A percentile compares a stretch with the other conserved stretches of the same genome.
Evolutionary conservation across 202 grass and related monocot species (phyloP).

Genomic region (Hordeum pubiflorum): DNA sequence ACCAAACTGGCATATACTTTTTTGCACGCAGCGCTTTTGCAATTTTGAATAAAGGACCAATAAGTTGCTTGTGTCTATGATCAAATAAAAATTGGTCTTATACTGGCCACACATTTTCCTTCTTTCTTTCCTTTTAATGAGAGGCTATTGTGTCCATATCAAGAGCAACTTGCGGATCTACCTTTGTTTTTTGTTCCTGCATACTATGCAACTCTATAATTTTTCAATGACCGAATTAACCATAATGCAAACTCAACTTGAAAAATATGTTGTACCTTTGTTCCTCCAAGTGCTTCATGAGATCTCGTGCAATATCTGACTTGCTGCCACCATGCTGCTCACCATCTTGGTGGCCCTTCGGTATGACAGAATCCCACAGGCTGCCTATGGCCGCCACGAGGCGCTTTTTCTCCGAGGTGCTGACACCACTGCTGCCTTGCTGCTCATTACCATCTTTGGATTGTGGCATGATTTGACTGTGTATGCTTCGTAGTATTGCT

Average conservation of each 20-base stretch:
- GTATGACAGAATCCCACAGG: neutral
- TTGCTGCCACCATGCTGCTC: neutral
- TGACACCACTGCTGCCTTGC: neutral
- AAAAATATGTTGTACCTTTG: neutral
- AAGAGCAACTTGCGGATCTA: no score
- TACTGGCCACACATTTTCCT: neutral
- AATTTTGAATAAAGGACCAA: no score
- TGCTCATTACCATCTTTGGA: neutral
- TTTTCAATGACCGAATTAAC: neutral
- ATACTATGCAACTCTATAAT: neutral
- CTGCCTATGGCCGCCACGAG: neutral
- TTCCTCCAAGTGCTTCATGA: neutral
- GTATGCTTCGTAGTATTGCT: neutral
- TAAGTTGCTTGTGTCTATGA: neutral
- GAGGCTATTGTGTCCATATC: neutral
- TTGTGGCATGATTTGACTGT: neutral
- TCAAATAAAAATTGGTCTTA: neutral
- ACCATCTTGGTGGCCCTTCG: neutral
- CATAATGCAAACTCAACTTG: neutral
- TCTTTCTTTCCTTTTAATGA: neutral
- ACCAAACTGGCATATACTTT: neutral
- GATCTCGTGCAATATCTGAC: neutral
- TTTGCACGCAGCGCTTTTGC: neutral
- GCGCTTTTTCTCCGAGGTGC: neutral
- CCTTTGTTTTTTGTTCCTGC: neutral